phyloP scores from a whole-genome alignment of 2,329 filamentous ascomycete species.

The Fusarium secorum region DNA sequence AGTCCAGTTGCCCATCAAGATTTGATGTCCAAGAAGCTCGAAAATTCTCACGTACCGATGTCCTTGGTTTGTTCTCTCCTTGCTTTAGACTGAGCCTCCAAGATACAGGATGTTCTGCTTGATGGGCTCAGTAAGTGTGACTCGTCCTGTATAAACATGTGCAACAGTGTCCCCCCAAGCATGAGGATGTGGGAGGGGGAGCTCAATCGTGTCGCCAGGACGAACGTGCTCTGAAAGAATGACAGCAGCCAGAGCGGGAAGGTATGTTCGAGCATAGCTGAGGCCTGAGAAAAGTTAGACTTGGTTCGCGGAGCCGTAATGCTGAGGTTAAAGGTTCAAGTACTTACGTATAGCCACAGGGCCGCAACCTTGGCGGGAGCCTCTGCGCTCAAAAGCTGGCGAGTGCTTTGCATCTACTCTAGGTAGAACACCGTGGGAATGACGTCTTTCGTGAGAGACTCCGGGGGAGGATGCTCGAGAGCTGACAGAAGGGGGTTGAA shows the following conservation, averaged over 20 bases:
- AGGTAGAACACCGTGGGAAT: slow-evolving; percentile 18
- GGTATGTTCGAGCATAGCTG: slow-evolving; percentile 45
- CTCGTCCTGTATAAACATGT: slow-evolving; percentile 62
- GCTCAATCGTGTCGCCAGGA: slow-evolving; percentile 62
- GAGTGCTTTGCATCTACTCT: not conserved
- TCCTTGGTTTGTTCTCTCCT: not conserved
- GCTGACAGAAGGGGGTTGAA: slow-evolving; percentile 3
- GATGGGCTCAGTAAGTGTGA: slow-evolving; percentile 54
- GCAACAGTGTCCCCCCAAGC: slow-evolving; percentile 64
- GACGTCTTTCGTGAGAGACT: slow-evolving; percentile 10
- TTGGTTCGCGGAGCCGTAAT: not conserved
- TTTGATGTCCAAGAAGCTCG: not conserved
- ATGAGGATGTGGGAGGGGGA: slow-evolving; percentile 65
- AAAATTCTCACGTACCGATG: not conserved
- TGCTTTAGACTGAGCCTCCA: slow-evolving; percentile 55
- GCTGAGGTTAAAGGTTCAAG: slow-evolving; percentile 1
- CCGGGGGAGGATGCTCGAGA: slow-evolving; percentile 17
- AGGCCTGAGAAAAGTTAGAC: slow-evolving; percentile 38
- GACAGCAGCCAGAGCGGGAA: slow-evolving; percentile 63
- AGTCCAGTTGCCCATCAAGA: not conserved
- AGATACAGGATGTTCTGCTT: slow-evolving; percentile 63
- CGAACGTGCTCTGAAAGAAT: slow-evolving; percentile 62
- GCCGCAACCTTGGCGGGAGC: slow-evolving; percentile 7
- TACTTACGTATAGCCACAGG: slow-evolving; percentile 40
- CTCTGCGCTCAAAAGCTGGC: slow-evolving; percentile 14